Conservation (phyloP, 352 stramenopile species). For the Achlya hypogyna region DNA sequence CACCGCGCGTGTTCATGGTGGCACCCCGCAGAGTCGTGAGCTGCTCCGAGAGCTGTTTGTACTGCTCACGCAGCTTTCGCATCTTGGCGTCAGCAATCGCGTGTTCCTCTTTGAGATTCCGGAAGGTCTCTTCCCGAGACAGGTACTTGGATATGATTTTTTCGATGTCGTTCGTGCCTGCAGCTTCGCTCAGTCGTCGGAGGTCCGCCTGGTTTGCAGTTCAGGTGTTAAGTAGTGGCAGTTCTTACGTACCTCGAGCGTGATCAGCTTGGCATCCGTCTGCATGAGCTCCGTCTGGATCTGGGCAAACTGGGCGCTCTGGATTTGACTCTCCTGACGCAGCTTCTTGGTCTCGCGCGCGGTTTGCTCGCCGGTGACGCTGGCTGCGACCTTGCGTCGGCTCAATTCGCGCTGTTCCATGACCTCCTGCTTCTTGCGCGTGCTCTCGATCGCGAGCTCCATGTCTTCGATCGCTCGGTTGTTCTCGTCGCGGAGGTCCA, state of each 20-base stretch:
- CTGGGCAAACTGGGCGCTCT: slow-evolving; percentile 71
- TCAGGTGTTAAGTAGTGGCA: neutral
- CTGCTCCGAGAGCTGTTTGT: slow-evolving; percentile 69
- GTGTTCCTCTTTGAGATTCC: slow-evolving; percentile 70
- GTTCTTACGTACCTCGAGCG: slow-evolving; percentile 25
- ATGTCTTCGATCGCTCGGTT: slow-evolving; percentile 61
- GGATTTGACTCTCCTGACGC: slow-evolving; percentile 60
- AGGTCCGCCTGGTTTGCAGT: slow-evolving; percentile 4
- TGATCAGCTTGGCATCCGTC: slow-evolving; percentile 55
- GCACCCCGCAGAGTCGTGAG: slow-evolving; percentile 48
- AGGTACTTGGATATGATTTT: slow-evolving; percentile 76
- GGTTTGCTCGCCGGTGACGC: slow-evolving; percentile 58
- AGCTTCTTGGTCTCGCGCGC: slow-evolving; percentile 55
- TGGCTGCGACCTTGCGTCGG: slow-evolving; percentile 61
- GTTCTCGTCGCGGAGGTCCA: slow-evolving; percentile 66
- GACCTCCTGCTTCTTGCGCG: slow-evolving; percentile 61
- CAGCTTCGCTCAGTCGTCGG: slow-evolving; percentile 37
- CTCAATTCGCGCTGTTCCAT: slow-evolving; percentile 65
- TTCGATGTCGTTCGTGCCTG: slow-evolving; percentile 67
- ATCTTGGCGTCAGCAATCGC: slow-evolving; percentile 59
- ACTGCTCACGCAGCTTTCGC: slow-evolving; percentile 60
- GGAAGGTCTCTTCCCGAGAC: slow-evolving; percentile 53
- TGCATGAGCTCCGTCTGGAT: slow-evolving; percentile 70
- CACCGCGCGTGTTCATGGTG: slow-evolving; percentile 69
- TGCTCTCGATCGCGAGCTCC: slow-evolving; percentile 67